A percentile compares a stretch with the other conserved stretches of the same genome.
Conservation (phyloP, 1,139 yeast genomes). For the Candida gigantensis region DNA sequence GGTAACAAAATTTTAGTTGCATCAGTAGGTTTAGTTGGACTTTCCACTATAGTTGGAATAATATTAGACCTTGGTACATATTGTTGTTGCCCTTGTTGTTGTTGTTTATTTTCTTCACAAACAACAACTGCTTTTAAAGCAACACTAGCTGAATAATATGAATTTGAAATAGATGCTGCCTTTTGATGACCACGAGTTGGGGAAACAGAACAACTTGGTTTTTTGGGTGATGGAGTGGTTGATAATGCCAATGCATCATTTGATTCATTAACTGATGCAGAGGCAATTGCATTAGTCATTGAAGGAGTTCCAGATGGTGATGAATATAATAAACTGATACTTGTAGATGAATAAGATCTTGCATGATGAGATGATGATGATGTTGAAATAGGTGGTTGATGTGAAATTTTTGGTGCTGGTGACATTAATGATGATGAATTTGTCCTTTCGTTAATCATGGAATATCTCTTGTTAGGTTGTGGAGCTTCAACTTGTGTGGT, state of each 20-base stretch:
- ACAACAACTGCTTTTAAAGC: constrained; percentile 74
- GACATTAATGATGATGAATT: constrained; percentile 37
- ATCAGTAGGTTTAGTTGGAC: constrained; percentile 32
- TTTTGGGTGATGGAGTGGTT: constrained; percentile 19
- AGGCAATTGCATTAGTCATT: constrained; percentile 48
- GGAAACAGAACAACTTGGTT: constrained; percentile 16
- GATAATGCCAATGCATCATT: constrained; percentile 11
- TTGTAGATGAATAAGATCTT: constrained; percentile 48
- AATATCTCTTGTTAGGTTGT: constrained; percentile 37
- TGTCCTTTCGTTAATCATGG: constrained; percentile 48
- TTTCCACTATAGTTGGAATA: constrained; percentile 48
- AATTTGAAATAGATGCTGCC: constrained; percentile 35
- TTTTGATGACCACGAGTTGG: constrained; percentile 34
- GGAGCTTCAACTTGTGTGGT: constrained; percentile 14
- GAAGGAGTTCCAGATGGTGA: constrained; percentile 49
- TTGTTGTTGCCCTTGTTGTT: constrained; percentile 7
- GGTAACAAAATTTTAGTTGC: constrained; percentile 15
- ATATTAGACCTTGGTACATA: constrained; percentile 13
- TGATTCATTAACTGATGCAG: constrained; percentile 17
- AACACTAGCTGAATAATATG: constrained; percentile 55
- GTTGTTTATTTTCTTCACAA: constrained; percentile 25
- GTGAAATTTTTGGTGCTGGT: constrained; percentile 16
- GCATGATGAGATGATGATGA: constrained; percentile 22
- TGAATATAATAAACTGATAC: constrained; percentile 42
- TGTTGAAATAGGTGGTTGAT: constrained; percentile 9